Base-by-base conservation (phyloP, 441 rosid species). In the Arabidopsis lyrata region DNA sequence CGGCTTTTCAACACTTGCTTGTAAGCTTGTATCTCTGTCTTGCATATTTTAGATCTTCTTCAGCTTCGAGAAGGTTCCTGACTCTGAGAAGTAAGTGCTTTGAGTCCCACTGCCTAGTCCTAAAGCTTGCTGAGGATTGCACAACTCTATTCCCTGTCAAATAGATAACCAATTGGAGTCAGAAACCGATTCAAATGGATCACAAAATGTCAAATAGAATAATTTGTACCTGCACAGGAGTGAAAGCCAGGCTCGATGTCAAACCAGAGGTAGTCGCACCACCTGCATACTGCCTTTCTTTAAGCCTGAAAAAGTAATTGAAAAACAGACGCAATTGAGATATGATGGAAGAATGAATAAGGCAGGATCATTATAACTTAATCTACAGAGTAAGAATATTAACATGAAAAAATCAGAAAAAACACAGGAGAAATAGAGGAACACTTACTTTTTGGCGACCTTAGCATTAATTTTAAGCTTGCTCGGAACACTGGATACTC, bases 31-130 rank as follows among this genome's bases (percentile, higher is more conserved):
- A 14, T 42, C 24, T 44, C 53, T 48, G 49, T 44, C 45, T 45
- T 14, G 27, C 27, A 71, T 49, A 14, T 41, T 82, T 77, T 77
- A 88, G 13, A 75, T 83, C 85, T 90, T 88, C 91, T 86, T 92
- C 76, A 95, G 89, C 85, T 85, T 94, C 0, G 97, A 95, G 79
- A 95, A 95, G 15, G 97, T 85, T 65, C 98, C 98, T 0, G 91
- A 89, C 78, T 95, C 99, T 0, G 99, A 92, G 78, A 95, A 95
- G 82, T 90, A 95, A 6, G 98, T 95, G 79, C 99, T 90, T 70
- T 90, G 98, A 55, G 92, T 90, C 70, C 97, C 97, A 77, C 96
- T 83, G 35, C 95, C 98, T 16, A 88, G 84, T 75, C 90, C 90
- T 73, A 86, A 85, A 12, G 97, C 96, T 65, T 92, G 97, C 65